phyloP scores from a whole-genome alignment of 83 land plant species.

The Thuja plicata region DNA sequence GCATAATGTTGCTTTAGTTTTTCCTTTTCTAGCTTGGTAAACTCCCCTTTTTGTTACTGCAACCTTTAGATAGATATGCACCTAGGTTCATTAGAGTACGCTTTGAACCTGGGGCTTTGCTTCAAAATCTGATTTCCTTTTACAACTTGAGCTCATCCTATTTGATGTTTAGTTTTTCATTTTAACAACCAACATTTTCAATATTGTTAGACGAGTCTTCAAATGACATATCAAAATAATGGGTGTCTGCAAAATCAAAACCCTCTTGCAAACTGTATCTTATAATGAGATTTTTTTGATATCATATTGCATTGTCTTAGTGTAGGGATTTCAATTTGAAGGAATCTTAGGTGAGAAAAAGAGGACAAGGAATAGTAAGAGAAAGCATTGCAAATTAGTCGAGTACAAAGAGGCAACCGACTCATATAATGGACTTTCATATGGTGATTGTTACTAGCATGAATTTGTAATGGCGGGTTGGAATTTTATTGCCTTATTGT shows the following conservation, averaged over 20 bases:
- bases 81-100: too few relatives aligned
- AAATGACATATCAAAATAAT: not conserved
- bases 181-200: not conserved
- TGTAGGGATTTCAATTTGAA: not conserved
- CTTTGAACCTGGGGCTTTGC: too few relatives aligned
- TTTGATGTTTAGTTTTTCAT: not conserved
- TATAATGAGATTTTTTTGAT: not conserved
- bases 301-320: not conserved
- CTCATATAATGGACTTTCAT: not conserved
- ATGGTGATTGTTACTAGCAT: not conserved
- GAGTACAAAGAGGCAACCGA: not conserved
- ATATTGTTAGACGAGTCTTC: not conserved
- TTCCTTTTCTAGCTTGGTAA: not conserved
- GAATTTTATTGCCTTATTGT: too few relatives aligned
- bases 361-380: constrained; percentile 6
- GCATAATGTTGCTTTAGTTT: not conserved
- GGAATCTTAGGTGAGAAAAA: constrained; percentile 1
- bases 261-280: not conserved
- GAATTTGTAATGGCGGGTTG: too few relatives aligned
- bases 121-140: too few relatives aligned
- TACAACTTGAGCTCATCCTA: too few relatives aligned
- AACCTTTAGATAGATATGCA: too few relatives aligned
- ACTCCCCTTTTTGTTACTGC: too few relatives aligned
- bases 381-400: not conserved
- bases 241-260: not conserved